phyloP scores from a whole-genome alignment of 805 yeast species.

The Candida sanyiensis region DNA sequence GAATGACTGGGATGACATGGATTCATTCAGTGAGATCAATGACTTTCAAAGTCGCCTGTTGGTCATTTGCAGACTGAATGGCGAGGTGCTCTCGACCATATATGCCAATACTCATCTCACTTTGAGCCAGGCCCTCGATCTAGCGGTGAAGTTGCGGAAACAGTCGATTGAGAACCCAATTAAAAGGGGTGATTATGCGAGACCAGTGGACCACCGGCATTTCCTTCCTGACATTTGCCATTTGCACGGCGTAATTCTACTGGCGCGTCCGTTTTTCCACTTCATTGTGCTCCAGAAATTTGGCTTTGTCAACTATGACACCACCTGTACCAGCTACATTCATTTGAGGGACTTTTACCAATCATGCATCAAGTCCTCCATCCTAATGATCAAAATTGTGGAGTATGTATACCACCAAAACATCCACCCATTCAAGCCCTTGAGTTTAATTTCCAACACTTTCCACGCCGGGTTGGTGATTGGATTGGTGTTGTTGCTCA shows the following conservation, averaged over 20 bases:
- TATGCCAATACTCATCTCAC: constrained; percentile 31
- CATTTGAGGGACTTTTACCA: constrained; percentile 28
- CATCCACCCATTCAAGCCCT: constrained; percentile 33
- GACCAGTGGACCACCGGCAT: constrained; percentile 18
- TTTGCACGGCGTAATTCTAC: constrained; percentile 32
- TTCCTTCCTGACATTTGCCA: constrained; percentile 33
- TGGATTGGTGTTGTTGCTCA: constrained; percentile 28
- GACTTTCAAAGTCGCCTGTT: constrained; percentile 29
- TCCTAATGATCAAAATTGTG: constrained; percentile 31
- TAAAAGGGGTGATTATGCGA: constrained; percentile 24
- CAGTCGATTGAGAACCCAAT: constrained; percentile 32
- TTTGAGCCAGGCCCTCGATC: constrained; percentile 27
- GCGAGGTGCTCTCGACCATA: constrained; percentile 29
- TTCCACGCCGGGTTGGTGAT: constrained; percentile 35
- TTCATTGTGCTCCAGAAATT: constrained; percentile 25
- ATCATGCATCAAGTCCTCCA: constrained; percentile 33
- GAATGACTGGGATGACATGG: constrained; percentile 35
- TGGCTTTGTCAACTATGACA: constrained; percentile 16
- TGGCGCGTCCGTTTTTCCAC: constrained; percentile 40
- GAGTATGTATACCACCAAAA: constrained; percentile 24
- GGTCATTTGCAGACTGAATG: constrained; percentile 28
- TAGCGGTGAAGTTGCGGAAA: constrained; percentile 32
- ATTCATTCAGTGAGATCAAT: constrained; percentile 16
- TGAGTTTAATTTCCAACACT: constrained; percentile 28
- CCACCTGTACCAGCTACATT: constrained; percentile 12